Percentiles rank a stretch among this genome's conserved stretches.
Evolutionary conservation across 2,329 filamentous ascomycete genomes (phyloP).

Genomic region (Aspergillus sp.): DNA sequence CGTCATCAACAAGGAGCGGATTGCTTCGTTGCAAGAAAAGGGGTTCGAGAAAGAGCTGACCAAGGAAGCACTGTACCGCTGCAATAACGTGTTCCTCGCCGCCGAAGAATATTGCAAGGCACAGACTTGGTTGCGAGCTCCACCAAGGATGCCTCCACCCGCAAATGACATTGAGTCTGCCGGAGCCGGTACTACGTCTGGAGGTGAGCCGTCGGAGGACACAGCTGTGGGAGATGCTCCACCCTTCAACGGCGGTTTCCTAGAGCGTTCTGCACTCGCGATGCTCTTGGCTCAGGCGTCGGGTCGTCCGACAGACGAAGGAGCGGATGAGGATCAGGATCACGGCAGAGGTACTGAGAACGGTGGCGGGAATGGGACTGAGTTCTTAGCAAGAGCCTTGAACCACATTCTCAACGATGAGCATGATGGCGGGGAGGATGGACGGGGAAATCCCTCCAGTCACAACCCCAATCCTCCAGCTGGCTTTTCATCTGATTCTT

Average conservation of each 20-base stretch:
- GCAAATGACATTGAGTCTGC: constrained; percentile 41
- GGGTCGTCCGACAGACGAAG: constrained; percentile 16
- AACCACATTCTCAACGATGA: constrained; percentile 32
- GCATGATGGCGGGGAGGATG: constrained; percentile 16
- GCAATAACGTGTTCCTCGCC: constrained; percentile 53
- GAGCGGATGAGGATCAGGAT: constrained; percentile 12
- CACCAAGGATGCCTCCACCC: constrained; percentile 59
- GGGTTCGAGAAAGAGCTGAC: constrained; percentile 54
- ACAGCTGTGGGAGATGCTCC: constrained; percentile 16
- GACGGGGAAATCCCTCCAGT: constrained; percentile 15
- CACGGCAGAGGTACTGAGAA: constrained; percentile 19
- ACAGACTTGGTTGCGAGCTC: constrained; percentile 48
- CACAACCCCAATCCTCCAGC: constrained; percentile 10
- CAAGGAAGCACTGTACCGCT: constrained; percentile 72
- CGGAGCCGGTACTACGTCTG: constrained; percentile 18
- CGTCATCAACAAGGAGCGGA: constrained; percentile 40
- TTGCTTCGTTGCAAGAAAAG: constrained; percentile 36
- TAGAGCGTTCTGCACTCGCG: constrained; percentile 24
- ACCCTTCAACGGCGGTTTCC: constrained; percentile 14
- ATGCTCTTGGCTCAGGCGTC: constrained; percentile 26
- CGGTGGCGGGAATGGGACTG: constrained; percentile 23
- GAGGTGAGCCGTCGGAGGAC: constrained; percentile 23
- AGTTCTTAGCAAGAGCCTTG: constrained; percentile 33
- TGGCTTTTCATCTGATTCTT: constrained; percentile 12
- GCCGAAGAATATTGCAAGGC: constrained; percentile 68